phyloP scores from a whole-genome alignment of 2,329 filamentous ascomycete genomes.

The Penicillium sp. region DNA sequence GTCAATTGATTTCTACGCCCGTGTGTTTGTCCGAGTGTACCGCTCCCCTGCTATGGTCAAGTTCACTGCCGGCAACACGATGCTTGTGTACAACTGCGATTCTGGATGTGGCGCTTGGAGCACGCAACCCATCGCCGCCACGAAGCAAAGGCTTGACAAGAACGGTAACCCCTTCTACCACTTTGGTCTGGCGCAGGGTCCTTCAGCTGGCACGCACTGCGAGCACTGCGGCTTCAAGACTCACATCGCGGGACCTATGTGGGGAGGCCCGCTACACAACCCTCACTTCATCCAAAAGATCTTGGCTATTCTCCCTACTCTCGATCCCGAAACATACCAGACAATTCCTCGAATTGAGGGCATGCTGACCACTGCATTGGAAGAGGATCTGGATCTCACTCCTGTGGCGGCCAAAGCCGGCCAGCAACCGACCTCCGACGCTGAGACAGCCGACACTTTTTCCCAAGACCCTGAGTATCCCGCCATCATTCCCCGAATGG shows the following conservation, averaged over 20 bases:
- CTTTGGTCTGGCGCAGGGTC: conserved; percentile 70
- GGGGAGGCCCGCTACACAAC: conserved; percentile 83
- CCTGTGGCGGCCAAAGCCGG: conserved; percentile 1
- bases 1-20: conserved; percentile 92
- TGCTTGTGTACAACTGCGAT: conserved; percentile 91
- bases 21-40: conserved; percentile 80
- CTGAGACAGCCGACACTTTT: conserved; percentile 12
- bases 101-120: conserved; percentile 88
- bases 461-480: conserved; percentile 16
- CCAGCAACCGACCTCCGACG: conserved; percentile 7
- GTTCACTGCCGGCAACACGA: conserved; percentile 83
- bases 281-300: conserved; percentile 77
- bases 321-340: conserved; percentile 68
- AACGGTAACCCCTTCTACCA: conserved; percentile 73
- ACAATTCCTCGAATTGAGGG: conserved; percentile 81
- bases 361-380: conserved; percentile 84
- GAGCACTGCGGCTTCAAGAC: conserved; percentile 82
- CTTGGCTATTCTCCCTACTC: conserved; percentile 66
- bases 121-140: conserved; percentile 73
- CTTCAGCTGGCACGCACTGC: conserved; percentile 65
- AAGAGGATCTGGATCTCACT: conserved; percentile 58
- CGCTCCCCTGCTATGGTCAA: conserved; percentile 84
- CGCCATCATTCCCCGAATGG: conserved; percentile 47
- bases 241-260: conserved; percentile 93
- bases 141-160: conserved; percentile 65